Evolutionary conservation across 2,329 filamentous ascomycete species (phyloP).

Genomic region (Aspergillus costaricaensis): DNA sequence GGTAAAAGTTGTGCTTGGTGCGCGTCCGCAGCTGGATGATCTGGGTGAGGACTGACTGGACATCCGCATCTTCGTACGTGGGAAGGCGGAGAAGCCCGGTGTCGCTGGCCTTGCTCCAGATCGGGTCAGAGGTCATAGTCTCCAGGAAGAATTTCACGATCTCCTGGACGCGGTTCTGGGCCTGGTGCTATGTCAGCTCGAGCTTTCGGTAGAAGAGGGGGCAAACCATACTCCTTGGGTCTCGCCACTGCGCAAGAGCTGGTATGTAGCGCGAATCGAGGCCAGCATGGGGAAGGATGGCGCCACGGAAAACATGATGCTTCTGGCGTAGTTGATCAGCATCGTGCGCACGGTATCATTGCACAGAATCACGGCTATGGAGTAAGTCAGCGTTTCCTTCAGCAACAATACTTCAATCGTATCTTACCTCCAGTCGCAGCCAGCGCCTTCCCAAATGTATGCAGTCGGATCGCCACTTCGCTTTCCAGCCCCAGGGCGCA

Average conservation of each 20-base stretch:
- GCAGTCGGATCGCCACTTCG: slow-evolving; percentile 29
- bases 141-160: slow-evolving; percentile 12
- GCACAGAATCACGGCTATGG: slow-evolving; percentile 57
- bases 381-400: not conserved
- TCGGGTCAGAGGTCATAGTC: slow-evolving; percentile 7
- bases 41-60: slow-evolving; percentile 40
- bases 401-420: not conserved
- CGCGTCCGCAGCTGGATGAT: slow-evolving; percentile 43
- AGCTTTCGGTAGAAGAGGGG: not conserved
- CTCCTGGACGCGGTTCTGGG: slow-evolving; percentile 20
- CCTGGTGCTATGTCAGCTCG: not conserved
- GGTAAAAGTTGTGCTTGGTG: slow-evolving; percentile 32
- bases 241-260: not conserved
- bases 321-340: slow-evolving; percentile 67
- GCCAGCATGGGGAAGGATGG: slow-evolving; percentile 58
- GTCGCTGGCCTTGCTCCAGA: slow-evolving; percentile 13
- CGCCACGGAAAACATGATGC: slow-evolving; percentile 67
- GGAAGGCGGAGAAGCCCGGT: slow-evolving; percentile 13
- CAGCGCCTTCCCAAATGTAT: slow-evolving; percentile 32
- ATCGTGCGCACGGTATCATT: slow-evolving; percentile 57
- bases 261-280: not conserved
- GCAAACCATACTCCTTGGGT: slow-evolving; percentile 21
- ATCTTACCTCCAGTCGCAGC: slow-evolving; percentile 27
- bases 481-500: slow-evolving; percentile 27
- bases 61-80: slow-evolving; percentile 14